A percentile compares a stretch with the other conserved stretches of the same genome.
Conservation (phyloP, 2,329 filamentous ascomycete genomes). For the Xylariaceae sp. region DNA sequence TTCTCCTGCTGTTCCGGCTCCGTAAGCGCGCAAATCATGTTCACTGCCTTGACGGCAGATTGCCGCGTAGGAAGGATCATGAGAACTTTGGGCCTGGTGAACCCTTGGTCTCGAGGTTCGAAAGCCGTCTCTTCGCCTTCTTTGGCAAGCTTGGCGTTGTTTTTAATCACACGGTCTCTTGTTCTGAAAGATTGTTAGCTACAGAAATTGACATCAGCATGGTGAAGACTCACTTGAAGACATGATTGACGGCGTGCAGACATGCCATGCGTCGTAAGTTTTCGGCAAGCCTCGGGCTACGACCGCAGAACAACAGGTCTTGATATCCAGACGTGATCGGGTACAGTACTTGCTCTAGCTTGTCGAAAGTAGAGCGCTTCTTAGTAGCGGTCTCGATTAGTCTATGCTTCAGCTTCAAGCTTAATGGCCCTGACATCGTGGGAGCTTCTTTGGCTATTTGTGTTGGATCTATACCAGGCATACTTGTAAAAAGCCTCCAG, state of each 20-base stretch:
- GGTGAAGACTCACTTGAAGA: constrained; percentile 64
- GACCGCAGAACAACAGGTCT: constrained; percentile 72
- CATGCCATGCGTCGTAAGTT: constrained; percentile 68
- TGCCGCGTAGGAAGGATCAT: constrained; percentile 87
- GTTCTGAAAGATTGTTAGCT: constrained; percentile 46
- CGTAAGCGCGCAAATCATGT: constrained; percentile 71
- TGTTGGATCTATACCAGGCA: constrained; percentile 37
- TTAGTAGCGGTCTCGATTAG: constrained; percentile 52
- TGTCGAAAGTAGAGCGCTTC: constrained; percentile 53
- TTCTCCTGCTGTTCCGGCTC: constrained; percentile 92
- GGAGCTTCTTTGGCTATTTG: constrained; percentile 30
- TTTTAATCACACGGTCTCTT: constrained; percentile 85
- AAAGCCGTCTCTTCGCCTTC: constrained; percentile 60
- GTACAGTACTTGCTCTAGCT: constrained; percentile 61
- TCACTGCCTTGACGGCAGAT: constrained; percentile 73
- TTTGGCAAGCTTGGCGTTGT: constrained; percentile 74
- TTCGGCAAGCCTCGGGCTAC: constrained; percentile 64
- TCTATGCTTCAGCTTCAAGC: constrained; percentile 66
- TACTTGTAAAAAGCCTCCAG: constrained; percentile 43
- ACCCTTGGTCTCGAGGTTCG: constrained; percentile 88
- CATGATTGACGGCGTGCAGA: constrained; percentile 84
- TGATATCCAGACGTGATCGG: constrained; percentile 76
- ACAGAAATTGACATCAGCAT: neutral
- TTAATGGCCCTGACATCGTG: constrained; percentile 35
- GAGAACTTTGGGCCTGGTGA: constrained; percentile 88